Base-by-base conservation (phyloP, 75 land plant species). In the Chamaecyparis obtusa region DNA sequence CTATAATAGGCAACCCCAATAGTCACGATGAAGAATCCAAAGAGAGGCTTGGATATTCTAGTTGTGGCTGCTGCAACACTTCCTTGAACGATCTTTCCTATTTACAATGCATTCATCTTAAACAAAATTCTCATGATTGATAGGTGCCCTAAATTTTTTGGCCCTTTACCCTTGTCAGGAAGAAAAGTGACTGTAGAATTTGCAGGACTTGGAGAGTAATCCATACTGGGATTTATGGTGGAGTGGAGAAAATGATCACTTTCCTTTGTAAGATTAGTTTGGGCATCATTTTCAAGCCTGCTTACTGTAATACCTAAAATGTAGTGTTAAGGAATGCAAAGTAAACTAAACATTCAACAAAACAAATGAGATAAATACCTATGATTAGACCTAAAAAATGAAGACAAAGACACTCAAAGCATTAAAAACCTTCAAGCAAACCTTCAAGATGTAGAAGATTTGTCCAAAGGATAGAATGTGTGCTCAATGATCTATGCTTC, bases 21-120 rank as follows among this genome's bases (percentile, higher is more conserved):
- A 44, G 91, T 89, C 74, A 92, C 90, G 84, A 93, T 91, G 84
- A 60, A 88, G 82, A 21, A 91, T 1, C 91, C 92, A 83, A 93
- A 93, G 36, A 93, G 13, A 10, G 94, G 94, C 64, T 89, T 93
- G 16, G 90, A 86, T 49, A 88, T 88, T 19, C 94, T 92, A 74
- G 92, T 86, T 19, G 87, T 32, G 51, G 90, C 90, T 48, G 94
- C 94, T 46, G 88, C 92, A 55, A 89, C 33, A 14, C 90, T 87
- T 4, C 92, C 92, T 37, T 86, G 35, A 15, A 67, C 27, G 78
- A 51, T 81, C 83, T 87, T 91, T 80, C 83, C 39, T 77, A 90
- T 32, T 55, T 93, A 92, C 39, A 48, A 72, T 15, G 86, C 89
- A 32, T 84, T 83, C 88, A 93, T 55, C 43, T 88, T 87, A 74